Evolutionary conservation across 352 stramenopile genomes (phyloP).

Genomic region (Globisporangium solare): DNA sequence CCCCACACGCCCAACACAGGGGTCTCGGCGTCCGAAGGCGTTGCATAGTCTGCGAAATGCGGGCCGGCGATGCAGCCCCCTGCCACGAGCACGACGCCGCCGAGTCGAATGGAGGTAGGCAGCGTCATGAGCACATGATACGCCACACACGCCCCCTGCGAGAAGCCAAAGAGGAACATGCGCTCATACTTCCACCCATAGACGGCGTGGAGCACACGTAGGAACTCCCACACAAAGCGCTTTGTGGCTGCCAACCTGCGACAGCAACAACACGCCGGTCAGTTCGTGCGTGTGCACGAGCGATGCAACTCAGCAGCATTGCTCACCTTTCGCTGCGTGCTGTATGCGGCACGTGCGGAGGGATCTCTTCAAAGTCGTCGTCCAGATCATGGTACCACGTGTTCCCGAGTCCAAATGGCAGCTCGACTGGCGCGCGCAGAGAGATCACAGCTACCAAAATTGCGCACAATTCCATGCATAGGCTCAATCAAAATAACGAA

Average conservation of each 20-base stretch:
- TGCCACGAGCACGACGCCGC: constrained; percentile 46
- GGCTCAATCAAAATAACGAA: background rate
- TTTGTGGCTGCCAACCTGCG: constrained; percentile 30
- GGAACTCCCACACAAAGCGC: constrained; percentile 40
- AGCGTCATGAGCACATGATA: constrained; percentile 51
- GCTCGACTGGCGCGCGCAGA: constrained; percentile 41
- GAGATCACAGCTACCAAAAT: constrained; percentile 30
- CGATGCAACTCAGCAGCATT: background rate
- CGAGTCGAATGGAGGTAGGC: constrained; percentile 20
- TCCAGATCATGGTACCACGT: constrained; percentile 61
- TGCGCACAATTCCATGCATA: too few species aligned
- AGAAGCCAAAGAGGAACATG: constrained; percentile 65
- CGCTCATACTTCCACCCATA: constrained; percentile 50
- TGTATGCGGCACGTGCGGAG: constrained; percentile 24
- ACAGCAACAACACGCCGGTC: background rate
- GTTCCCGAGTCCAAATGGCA: constrained; percentile 50
- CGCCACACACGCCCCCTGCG: constrained; percentile 56
- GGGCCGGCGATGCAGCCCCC: constrained; percentile 34
- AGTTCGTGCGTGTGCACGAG: background rate
- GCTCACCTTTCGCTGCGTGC: constrained; percentile 40
- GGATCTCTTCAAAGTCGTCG: constrained; percentile 40
- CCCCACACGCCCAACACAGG: constrained; percentile 45
- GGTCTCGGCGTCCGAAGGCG: constrained; percentile 21
- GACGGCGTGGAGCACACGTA: constrained; percentile 35
- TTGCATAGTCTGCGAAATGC: constrained; percentile 15